These are phyloP conservation scores for Xylaria arbuscula DNA, from an alignment of 2,329 filamentous ascomycete species.

Conservation along the genomic window DNA sequence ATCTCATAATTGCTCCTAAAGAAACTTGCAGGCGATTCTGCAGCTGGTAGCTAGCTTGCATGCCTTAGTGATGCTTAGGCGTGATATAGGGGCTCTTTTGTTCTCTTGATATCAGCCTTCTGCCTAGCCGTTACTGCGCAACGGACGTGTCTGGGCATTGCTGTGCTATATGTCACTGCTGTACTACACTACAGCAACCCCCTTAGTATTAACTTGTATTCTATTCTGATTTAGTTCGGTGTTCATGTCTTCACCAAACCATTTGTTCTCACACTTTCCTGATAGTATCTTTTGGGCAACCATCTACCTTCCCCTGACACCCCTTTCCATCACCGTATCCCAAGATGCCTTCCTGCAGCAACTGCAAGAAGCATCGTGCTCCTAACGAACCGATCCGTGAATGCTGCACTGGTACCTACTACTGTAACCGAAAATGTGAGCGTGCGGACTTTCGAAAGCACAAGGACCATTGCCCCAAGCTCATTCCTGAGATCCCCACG, in stretches of 20 bases:
- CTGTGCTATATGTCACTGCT: neutral
- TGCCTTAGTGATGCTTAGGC: neutral
- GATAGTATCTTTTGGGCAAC: too few species aligned
- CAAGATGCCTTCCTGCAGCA: constrained; percentile 19
- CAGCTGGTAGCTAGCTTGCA: neutral
- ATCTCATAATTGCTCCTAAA: neutral
- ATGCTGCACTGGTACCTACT: constrained; percentile 21
- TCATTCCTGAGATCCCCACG: too few species aligned
- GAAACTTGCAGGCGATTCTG: too few species aligned
- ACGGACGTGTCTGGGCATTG: neutral
- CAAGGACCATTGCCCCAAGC: constrained; percentile 55
- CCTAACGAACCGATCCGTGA: neutral
- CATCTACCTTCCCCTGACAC: neutral
- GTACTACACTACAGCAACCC: neutral
- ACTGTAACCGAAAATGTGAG: constrained; percentile 63
- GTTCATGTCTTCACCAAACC: neutral
- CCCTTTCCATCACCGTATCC: neutral
- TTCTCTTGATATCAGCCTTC: neutral
- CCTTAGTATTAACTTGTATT: neutral
- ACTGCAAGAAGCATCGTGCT: constrained; percentile 1
- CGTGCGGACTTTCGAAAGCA: constrained; percentile 63
- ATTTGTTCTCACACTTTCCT: neutral
- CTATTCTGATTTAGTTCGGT: neutral
- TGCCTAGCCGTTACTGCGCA: neutral
- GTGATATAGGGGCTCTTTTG: neutral